Base-by-base conservation (phyloP, 257 asterid species). In the Fraxinus quadrangulata region DNA sequence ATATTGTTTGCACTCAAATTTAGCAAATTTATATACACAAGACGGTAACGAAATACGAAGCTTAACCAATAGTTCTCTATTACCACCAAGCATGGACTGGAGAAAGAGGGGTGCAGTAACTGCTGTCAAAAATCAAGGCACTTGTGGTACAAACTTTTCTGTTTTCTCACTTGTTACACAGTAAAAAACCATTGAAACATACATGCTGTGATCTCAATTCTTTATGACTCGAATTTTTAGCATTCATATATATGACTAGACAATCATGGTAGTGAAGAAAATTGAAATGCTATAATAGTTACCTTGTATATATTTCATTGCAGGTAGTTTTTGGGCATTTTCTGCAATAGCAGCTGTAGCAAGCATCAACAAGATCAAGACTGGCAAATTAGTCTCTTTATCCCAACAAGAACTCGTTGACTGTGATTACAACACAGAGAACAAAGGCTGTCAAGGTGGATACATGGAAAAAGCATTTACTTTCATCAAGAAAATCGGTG, bases 301-400 rank as follows among this genome's bases (percentile, higher is more conserved):
- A 71, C 76, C 28, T 33, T 65, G 37, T 33, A 11, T 24, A 65
- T 67, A 67, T 77, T 76, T 75, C 78, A 69, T 71, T 77, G 73
- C 75, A 93, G 96, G 94, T 76, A 80, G 96, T 75, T 90, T 94
- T 71, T 91, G 96, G 97, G 98, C 97, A 17, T 91, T 93, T 71
- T 81, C 96, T 2, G 88, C 94, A 33, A 80, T 90, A 47, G 92
- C 93, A 73, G 92, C 96, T 36, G 70, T 88, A n/a, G 96, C 90
- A 83, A 93, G 94, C 77, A 82, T 93, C 75, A 79, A 83, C 86
- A 21, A 81, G 82, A 91, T 93, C 85, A 89, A 81, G 75, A 90
- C 91, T 19, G 90, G 91, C 13, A 72, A 81, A 49, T 78, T 91
- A 70, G 81, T 85, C n/a, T 82, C 97, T 13, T 77, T 93, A 37